phyloP scores from a whole-genome alignment of 768 basidiomycete genomes.

The Megacollybia marginata region DNA sequence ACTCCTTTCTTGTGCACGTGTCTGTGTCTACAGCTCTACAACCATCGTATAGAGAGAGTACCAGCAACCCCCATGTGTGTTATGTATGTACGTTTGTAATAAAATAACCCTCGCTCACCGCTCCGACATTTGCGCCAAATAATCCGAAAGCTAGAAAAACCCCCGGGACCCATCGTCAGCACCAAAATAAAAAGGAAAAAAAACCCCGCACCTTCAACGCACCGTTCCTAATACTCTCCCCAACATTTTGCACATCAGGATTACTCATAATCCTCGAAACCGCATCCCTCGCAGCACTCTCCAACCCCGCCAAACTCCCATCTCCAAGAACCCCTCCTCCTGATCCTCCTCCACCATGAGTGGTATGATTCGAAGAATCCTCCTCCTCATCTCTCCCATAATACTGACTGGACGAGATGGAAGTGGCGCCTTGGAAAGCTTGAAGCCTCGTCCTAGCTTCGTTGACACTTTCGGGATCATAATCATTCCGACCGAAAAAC shows the following conservation, averaged over 20 bases:
- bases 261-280: conserved; percentile 69
- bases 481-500: conserved; percentile 88
- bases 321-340: conserved; percentile 30
- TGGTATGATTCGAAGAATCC: conserved; percentile 24
- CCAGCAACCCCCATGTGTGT: no score
- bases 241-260: conserved; percentile 82
- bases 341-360: not conserved
- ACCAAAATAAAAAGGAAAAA: conserved; percentile 3
- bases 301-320: conserved; percentile 51
- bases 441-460: conserved; percentile 82
- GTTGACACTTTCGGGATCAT: conserved; percentile 61
- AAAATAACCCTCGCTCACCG: conserved; percentile 14
- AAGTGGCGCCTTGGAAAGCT: conserved; percentile 84
- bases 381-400: conserved; percentile 89
- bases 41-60: no score
- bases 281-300: conserved; percentile 67
- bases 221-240: conserved; percentile 69
- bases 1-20: no score
- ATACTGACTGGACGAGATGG: conserved; percentile 94
- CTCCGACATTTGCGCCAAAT: conserved; percentile 63
- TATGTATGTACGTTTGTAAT: no score
- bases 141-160: conserved; percentile 48
- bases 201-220: conserved; percentile 65
- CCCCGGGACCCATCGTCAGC: conserved; percentile 3
- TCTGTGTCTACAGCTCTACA: no score